Base-by-base conservation (phyloP, 495 filamentous ascomycete species). In the Penicillium samsonianum region DNA sequence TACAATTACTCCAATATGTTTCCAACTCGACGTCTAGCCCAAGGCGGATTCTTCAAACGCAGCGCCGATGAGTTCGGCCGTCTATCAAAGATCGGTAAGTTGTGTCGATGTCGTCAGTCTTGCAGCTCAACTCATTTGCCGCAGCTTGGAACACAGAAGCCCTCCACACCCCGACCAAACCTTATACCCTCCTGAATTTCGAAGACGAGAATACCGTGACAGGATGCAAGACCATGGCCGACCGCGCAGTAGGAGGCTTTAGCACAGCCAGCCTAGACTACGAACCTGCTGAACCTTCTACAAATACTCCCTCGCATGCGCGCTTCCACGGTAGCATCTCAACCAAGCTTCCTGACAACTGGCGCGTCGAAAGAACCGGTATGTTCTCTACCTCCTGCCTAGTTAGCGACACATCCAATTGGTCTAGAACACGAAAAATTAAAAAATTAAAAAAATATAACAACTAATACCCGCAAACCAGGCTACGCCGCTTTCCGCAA, bases 401-500 rank as follows among this genome's bases (percentile, higher is more conserved):
- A 28, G 5, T 7, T 16, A 22, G 20, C 19, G 42, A 23, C 3
- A 20, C 14, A 25, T 2, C 2, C 41, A 5, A 14, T 11, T 43
- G 42, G 22, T 16, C 12, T 26, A 26, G 11, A 26, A 14, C 12
- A 9, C 43, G 11, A 33, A 33, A 33, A 33, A 23, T 25, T 25
- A 28, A n/a, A 16, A 26, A 2, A 6, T 5, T 1, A 8, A 16
- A 16, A 22, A 45, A 22, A 6, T n/a, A 46, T 25, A 12, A 19
- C 14, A 17, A 11, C 28, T 48, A 48, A 48, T 14, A 31, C 28
- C 26, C 7, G 28, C 17, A 31, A n/a, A 19, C 11, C 84, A 50
- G 94, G 94, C 58, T 98, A 95, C 70, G 92, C 94, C 1, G 94
- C 86, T 3, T 98, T 91, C 82, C 82, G 94, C 28, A 98, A 85